These are phyloP conservation scores for Cubamyces sp. DNA, from an alignment of 768 basidiomycete genomes.

Conservation along the genomic window DNA sequence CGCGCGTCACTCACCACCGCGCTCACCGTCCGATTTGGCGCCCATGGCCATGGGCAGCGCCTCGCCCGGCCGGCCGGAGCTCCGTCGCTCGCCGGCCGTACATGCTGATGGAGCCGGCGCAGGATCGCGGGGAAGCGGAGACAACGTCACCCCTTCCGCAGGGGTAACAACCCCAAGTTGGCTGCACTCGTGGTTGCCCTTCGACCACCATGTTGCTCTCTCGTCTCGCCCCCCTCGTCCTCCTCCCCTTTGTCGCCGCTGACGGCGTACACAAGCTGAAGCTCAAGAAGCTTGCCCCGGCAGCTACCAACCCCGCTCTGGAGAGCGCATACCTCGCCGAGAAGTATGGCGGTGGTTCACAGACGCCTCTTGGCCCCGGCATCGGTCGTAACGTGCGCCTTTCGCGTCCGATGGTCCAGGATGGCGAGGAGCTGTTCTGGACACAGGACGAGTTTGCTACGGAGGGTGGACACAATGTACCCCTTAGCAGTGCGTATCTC, in stretches of 20 bases:
- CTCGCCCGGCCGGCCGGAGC: no score
- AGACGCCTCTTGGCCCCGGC: slow-evolving; percentile 73
- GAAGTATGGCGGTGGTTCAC: slow-evolving; percentile 80
- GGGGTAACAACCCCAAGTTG: slow-evolving; percentile 18
- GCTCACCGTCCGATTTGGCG: background rate
- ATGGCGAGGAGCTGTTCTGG: slow-evolving; percentile 70
- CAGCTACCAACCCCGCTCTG: slow-evolving; percentile 62
- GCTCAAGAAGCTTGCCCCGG: slow-evolving; percentile 79
- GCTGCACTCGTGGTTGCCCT: slow-evolving; percentile 26
- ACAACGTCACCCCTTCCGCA: slow-evolving; percentile 21
- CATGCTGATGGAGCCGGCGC: background rate
- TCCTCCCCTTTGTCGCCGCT: slow-evolving; percentile 54
- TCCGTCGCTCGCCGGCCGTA: no score
- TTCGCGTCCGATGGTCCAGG: slow-evolving; percentile 42
- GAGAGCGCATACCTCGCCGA: slow-evolving; percentile 88
- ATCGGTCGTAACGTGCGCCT: slow-evolving; percentile 64
- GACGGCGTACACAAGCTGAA: slow-evolving; percentile 81
- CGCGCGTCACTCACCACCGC: background rate
- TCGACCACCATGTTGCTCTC: slow-evolving; percentile 44
- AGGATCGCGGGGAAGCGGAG: slow-evolving; percentile 6
- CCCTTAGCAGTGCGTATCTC: slow-evolving; percentile 74
- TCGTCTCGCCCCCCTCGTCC: slow-evolving; percentile 43
- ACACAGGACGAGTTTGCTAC: slow-evolving; percentile 67
- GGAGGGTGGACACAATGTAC: slow-evolving; percentile 83
- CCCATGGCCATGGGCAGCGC: no score